A percentile compares a stretch with the other conserved stretches of the same genome.
These are phyloP conservation scores for Stromatinia cepivora DNA, from an alignment of 2,329 filamentous ascomycete genomes.

Conservation along the genomic window DNA sequence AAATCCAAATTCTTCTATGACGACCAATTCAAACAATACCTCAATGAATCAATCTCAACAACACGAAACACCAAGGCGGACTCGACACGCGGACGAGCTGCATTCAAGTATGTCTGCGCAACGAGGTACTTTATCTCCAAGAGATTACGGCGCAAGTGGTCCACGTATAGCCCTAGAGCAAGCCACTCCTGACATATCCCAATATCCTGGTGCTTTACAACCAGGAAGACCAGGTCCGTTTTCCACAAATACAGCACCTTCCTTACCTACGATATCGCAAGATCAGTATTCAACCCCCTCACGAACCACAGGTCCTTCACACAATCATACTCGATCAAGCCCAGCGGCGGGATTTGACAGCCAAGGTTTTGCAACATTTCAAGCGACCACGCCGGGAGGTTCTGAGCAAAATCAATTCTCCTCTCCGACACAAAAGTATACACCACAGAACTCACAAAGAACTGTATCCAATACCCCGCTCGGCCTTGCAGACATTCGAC, in stretches of 20 bases:
- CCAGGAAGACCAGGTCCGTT: slow-evolving; percentile 55
- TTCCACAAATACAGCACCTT: slow-evolving; percentile 57
- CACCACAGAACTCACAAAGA: slow-evolving; percentile 58
- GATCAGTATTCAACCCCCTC: slow-evolving; percentile 63
- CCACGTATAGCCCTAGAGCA: slow-evolving; percentile 61
- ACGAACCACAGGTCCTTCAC: slow-evolving; percentile 65
- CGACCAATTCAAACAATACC: slow-evolving; percentile 30
- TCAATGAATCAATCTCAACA: slow-evolving; percentile 48
- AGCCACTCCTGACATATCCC: slow-evolving; percentile 49
- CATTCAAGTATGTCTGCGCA: slow-evolving; percentile 39
- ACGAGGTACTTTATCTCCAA: slow-evolving; percentile 41
- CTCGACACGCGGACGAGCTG: slow-evolving; percentile 55
- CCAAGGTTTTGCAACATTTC: slow-evolving; percentile 56
- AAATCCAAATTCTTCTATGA: slow-evolving; percentile 30
- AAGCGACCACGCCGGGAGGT: slow-evolving; percentile 65
- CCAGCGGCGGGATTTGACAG: slow-evolving; percentile 62
- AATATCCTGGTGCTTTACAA: slow-evolving; percentile 62
- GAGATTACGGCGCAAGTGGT: slow-evolving; percentile 50
- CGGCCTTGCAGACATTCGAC: slow-evolving; percentile 87
- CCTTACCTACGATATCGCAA: slow-evolving; percentile 58
- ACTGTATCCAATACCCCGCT: slow-evolving; percentile 77
- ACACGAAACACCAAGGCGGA: slow-evolving; percentile 53
- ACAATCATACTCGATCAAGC: slow-evolving; percentile 83
- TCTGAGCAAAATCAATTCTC: slow-evolving; percentile 60
- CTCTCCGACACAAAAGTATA: slow-evolving; percentile 57